Percentiles rank a stretch among this genome's conserved stretches.
Evolutionary conservation across 73 alveolate species (phyloP).

Genomic region (Tetrahymena malaccensis): DNA sequence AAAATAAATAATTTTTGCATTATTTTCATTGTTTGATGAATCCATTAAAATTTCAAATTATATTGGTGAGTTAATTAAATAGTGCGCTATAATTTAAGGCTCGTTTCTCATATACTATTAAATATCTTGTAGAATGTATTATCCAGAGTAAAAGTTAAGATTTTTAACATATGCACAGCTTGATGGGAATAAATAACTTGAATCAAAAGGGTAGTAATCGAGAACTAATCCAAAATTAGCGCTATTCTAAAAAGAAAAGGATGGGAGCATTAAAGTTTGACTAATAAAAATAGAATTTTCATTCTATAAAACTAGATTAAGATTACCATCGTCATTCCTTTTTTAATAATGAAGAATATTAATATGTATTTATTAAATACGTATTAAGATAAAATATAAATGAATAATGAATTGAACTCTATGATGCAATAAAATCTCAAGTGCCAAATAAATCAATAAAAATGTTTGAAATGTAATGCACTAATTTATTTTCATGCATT

Average conservation of each 20-base stretch:
- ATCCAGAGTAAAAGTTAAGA: neutral
- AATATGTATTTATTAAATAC: neutral
- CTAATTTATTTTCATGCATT: no score
- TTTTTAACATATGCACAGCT: neutral
- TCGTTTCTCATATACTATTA: neutral
- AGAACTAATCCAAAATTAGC: neutral
- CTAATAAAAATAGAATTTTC: neutral
- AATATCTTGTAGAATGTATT: neutral
- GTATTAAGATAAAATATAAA: neutral
- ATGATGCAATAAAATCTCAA: neutral
- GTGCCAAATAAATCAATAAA: neutral
- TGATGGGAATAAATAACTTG: neutral
- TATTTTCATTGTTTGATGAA: neutral
- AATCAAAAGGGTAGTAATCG: neutral
- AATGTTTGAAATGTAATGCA: neutral
- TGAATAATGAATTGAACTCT: neutral
- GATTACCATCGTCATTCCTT: neutral
- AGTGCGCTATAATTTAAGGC: neutral
- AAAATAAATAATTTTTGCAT: neutral
- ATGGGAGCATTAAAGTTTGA: neutral
- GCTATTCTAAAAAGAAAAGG: neutral
- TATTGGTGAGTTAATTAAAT: neutral
- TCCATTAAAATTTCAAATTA: neutral
- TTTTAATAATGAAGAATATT: neutral
- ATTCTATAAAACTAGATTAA: neutral